Evolutionary conservation across 257 asterid genomes (phyloP).

Genomic region (Nicotiana knightiana): DNA sequence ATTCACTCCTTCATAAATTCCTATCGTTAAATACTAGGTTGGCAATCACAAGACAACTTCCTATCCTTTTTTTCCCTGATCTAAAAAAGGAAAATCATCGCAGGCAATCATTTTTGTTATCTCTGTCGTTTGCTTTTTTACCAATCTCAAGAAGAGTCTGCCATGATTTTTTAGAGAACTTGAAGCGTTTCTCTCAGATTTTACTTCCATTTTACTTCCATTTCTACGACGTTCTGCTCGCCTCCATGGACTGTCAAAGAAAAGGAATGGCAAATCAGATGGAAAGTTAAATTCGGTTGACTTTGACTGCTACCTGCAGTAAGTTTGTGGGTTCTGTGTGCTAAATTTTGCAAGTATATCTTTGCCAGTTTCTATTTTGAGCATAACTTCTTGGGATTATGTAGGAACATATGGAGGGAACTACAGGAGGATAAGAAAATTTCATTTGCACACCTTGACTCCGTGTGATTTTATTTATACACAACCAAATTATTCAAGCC

Average conservation of each 20-base stretch:
- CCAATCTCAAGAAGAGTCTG: background rate
- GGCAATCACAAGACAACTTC: background rate
- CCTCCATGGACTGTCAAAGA: conserved; percentile 35
- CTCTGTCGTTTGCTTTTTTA: background rate
- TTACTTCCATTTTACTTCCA: background rate
- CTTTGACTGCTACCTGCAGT: conserved; percentile 41
- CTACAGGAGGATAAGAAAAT: conserved; percentile 43
- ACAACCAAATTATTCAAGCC: conserved; percentile 11
- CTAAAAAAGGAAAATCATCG: background rate
- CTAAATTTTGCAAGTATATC: background rate
- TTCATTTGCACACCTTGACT: conserved; percentile 36
- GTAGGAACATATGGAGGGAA: conserved; percentile 47
- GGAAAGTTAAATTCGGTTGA: conserved; percentile 39
- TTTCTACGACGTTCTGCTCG: conserved; percentile 18
- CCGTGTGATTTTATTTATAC: conserved; percentile 45
- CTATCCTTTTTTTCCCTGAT: background rate
- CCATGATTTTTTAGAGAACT: background rate
- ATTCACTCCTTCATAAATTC: no score
- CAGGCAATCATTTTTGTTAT: background rate
- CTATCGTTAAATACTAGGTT: background rate
- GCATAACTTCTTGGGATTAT: background rate
- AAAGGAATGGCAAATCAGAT: conserved; percentile 12
- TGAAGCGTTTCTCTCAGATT: no score
- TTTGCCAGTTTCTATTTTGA: background rate
- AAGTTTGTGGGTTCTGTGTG: conserved; percentile 6